These are phyloP conservation scores for Leptographium procerum DNA, from an alignment of 2,329 filamentous ascomycete species.

Conservation along the genomic window DNA sequence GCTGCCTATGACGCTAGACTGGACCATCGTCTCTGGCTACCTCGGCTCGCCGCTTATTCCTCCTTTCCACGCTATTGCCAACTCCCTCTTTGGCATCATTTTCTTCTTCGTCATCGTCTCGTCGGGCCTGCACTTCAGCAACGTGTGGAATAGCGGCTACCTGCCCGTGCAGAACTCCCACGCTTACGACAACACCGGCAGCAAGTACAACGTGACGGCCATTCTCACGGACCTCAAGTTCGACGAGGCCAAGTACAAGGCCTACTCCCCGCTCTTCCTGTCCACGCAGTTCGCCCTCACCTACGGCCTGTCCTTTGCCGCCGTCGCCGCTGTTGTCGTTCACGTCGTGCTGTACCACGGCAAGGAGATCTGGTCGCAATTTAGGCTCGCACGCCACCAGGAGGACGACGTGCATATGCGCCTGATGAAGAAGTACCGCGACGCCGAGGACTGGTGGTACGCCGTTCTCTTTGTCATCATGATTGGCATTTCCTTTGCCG, in stretches of 20 bases:
- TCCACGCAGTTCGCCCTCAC: constrained; percentile 48
- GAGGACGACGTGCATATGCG: constrained; percentile 50
- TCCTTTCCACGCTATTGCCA: constrained; percentile 44
- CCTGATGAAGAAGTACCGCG: constrained; percentile 49
- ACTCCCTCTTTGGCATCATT: constrained; percentile 40
- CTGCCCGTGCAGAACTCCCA: constrained; percentile 49
- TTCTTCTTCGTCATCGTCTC: constrained; percentile 47
- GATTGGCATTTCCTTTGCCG: constrained; percentile 42
- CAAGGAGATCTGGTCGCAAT: constrained; percentile 41
- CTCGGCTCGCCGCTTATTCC: constrained; percentile 37
- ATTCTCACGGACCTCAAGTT: constrained; percentile 49
- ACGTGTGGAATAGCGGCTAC: constrained; percentile 46
- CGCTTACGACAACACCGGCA: constrained; percentile 53
- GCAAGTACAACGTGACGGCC: constrained; percentile 45
- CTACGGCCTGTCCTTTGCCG: constrained; percentile 47
- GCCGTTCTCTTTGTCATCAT: constrained; percentile 38
- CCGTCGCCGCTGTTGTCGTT: constrained; percentile 48
- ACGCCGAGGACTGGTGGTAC: constrained; percentile 51
- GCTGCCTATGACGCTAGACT: constrained; percentile 26
- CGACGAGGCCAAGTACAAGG: constrained; percentile 47
- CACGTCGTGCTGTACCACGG: constrained; percentile 46
- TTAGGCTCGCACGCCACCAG: constrained; percentile 41
- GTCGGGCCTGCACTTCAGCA: constrained; percentile 46
- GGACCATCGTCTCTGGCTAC: constrained; percentile 34
- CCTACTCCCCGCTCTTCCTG: constrained; percentile 55